phyloP scores from a whole-genome alignment of 495 filamentous ascomycete species.

The Xylaria scruposa region DNA sequence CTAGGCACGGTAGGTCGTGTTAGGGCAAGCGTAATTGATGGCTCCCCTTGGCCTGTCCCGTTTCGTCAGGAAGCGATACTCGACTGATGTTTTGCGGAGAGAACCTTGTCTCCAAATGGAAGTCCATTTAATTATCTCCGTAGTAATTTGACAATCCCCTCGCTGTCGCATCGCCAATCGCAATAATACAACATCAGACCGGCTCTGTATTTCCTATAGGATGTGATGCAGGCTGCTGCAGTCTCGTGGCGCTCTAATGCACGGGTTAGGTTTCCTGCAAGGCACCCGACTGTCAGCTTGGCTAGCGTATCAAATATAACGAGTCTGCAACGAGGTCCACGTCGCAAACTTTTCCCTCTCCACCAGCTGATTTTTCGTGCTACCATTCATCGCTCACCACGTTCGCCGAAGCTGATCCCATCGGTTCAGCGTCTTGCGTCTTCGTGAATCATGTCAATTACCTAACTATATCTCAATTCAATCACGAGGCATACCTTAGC shows the following conservation, averaged over 20 bases:
- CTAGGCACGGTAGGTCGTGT: neutral
- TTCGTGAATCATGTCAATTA: neutral
- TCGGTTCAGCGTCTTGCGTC: neutral
- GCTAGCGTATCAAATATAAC: conserved; percentile 8
- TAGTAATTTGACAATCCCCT: conserved; percentile 19
- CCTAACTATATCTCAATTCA: neutral
- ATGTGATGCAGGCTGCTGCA: no score
- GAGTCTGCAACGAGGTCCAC: conserved; percentile 2
- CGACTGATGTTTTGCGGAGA: conserved; percentile 34
- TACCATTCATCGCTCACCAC: conserved; percentile 24
- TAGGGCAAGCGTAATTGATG: neutral
- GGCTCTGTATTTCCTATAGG: neutral
- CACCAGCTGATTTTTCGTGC: conserved; percentile 5
- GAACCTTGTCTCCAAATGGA: conserved; percentile 33
- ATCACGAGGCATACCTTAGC: neutral
- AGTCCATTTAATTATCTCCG: conserved; percentile 31
- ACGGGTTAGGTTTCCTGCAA: conserved; percentile 17
- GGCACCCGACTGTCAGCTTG: neutral
- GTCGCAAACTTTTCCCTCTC: conserved; percentile 20
- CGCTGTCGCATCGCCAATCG: conserved; percentile 10
- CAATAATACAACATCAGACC: conserved; percentile 11
- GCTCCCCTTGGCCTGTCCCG: conserved; percentile 25
- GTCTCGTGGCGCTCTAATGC: neutral
- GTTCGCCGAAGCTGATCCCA: conserved; percentile 5
- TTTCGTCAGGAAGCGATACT: conserved; percentile 7